Percentiles rank a stretch among this genome's conserved stretches.
phyloP scores from a whole-genome alignment of 306 rosid genomes.

The Citrullus mucosospermus region DNA sequence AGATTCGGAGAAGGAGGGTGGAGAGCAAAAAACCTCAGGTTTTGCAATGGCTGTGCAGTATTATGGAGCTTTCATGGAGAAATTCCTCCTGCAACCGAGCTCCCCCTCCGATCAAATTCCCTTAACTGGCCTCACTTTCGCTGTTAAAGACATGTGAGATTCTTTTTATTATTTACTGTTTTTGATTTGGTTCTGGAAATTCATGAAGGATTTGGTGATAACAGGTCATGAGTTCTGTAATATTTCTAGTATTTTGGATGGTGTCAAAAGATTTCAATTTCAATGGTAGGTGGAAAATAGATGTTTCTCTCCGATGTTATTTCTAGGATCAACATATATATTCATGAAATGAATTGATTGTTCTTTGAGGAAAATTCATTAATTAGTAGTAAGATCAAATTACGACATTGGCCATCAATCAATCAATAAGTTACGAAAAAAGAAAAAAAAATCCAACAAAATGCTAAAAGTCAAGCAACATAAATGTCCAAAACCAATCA shows the following conservation, averaged over 20 bases:
- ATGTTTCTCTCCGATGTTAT: not conserved
- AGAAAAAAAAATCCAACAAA: no score
- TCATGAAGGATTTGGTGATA: not conserved
- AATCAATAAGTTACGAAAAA: no score
- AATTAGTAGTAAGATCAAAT: no score
- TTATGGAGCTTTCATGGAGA: conserved; percentile 67
- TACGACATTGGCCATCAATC: no score
- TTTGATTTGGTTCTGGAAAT: not conserved
- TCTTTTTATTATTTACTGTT: not conserved
- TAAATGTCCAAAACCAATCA: no score
- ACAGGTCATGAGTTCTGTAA: not conserved
- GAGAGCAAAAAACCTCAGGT: not conserved
- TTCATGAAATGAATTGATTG: not conserved
- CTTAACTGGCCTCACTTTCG: conserved; percentile 64
- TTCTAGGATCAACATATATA: not conserved
- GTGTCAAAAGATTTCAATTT: not conserved
- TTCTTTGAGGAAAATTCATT: not conserved
- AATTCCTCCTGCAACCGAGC: conserved; percentile 42
- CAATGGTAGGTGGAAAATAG: not conserved
- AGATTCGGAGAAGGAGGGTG: not conserved
- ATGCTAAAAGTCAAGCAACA: no score
- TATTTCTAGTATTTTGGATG: not conserved
- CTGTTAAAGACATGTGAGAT: conserved; percentile 79
- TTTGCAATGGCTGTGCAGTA: conserved; percentile 28
- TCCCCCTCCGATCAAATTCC: conserved; percentile 40